Evolutionary conservation across 2,329 filamentous ascomycete genomes (phyloP).

Genomic region (Lachnellula cervina): DNA sequence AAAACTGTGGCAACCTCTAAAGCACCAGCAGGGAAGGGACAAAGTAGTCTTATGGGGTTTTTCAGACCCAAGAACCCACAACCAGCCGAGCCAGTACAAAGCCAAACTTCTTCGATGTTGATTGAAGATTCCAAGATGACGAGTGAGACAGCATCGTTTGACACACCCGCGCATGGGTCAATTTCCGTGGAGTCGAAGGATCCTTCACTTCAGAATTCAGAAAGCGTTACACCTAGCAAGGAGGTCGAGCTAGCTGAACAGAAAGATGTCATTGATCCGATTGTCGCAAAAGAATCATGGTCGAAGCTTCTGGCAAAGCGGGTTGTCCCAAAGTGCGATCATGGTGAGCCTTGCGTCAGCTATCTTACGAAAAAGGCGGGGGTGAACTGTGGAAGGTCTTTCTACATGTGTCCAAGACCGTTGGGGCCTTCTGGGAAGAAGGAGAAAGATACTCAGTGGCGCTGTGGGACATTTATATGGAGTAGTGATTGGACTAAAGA

Average conservation of each 20-base stretch:
- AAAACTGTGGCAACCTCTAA: slow-evolving; percentile 31
- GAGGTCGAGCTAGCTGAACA: slow-evolving; percentile 16
- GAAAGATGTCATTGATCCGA: slow-evolving; percentile 55
- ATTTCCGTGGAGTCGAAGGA: neutral
- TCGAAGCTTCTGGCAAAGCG: slow-evolving; percentile 75
- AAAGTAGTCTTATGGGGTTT: slow-evolving; percentile 62
- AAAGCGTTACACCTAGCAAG: slow-evolving; percentile 1
- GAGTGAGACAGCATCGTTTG: neutral
- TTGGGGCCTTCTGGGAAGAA: slow-evolving; percentile 81
- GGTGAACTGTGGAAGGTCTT: slow-evolving; percentile 68
- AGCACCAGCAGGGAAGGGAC: slow-evolving; percentile 43
- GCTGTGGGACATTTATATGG: slow-evolving; percentile 75
- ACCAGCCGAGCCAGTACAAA: slow-evolving; percentile 2
- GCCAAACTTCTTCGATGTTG: neutral
- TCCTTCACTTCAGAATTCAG: neutral
- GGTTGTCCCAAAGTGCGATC: slow-evolving; percentile 74
- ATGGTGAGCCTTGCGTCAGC: slow-evolving; percentile 80
- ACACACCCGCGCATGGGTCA: neutral
- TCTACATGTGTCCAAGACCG: slow-evolving; percentile 64
- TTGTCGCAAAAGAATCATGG: slow-evolving; percentile 77
- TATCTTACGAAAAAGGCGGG: slow-evolving; percentile 85
- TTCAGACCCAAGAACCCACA: slow-evolving; percentile 59
- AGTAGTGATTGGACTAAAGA: slow-evolving; percentile 28
- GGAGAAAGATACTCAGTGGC: slow-evolving; percentile 79
- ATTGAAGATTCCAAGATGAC: slow-evolving; percentile 2